Base-by-base conservation (phyloP, 768 basidiomycete species). In the Leccinum disarticulatum region DNA sequence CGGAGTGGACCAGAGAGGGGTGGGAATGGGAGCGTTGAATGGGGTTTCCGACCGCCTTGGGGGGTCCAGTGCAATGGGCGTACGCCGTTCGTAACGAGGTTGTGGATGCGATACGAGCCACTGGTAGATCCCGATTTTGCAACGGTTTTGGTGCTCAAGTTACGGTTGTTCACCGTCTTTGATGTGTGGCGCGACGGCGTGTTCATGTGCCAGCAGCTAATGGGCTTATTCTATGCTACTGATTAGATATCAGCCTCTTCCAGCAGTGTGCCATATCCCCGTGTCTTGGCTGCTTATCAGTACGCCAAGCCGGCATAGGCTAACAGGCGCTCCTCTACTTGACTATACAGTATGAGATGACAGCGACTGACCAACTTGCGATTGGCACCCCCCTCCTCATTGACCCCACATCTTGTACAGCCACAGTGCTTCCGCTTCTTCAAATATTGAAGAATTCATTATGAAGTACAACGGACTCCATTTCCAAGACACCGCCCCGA, bases 1-100 rank as follows among this genome's bases (percentile, higher is more conserved):
- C 97, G 0, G 82, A 86, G 54, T 99, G 97, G 97, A 90, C 94
- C 27, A 77, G 75, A 33, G 81, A 88, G 66, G 87, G 84, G 17
- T 93, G 84, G 83, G 75, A 77, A 48, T 90, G 89, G 88, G 83
- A 86, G 19, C 51, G 10, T 27, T 66, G 51, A 65, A 49, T 22
- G 17, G 9, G 52, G 14, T n/a, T 50, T 19, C 4, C 33, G 15
- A 56, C 30, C 11, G 33, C 6, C 25, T 33, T 6, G 11, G 27
- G 25, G 10, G 33, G 51, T 22, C 9, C 11, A n/a, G 27, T 11
- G 3, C 49, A 52, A 27, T 2, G 25, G 17, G 31, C 13, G 31
- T 13, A 19, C 43, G 49, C 17, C 11, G 9, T 52, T 9, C 14
- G 47, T 48, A 48, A 27, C 47, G 25, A 48, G 25, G 47, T 27